These are phyloP conservation scores for Hanseniaspora sp. DNA, from an alignment of 1,139 yeast species.

Conservation along the genomic window DNA sequence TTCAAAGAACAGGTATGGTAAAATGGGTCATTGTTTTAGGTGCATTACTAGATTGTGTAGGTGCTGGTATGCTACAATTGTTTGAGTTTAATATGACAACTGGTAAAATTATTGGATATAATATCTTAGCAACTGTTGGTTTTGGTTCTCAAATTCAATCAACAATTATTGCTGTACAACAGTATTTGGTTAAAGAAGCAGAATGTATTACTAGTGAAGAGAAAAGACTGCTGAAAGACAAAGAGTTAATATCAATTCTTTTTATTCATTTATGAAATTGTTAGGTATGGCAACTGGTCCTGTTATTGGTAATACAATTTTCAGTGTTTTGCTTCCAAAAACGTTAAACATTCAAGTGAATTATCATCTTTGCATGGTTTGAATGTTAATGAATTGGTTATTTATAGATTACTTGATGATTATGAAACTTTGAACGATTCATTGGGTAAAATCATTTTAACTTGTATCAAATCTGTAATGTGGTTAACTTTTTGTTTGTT, in stretches of 20 bases:
- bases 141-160: not conserved
- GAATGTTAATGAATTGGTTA: not conserved
- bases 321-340: not conserved
- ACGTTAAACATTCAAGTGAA: not conserved
- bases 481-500: not conserved
- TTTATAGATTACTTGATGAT: constrained; percentile 1
- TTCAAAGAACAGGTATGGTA: constrained; percentile 38
- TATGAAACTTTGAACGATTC: not conserved
- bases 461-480: not conserved
- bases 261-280: constrained; percentile 1
- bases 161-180: not conserved
- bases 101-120: not conserved
- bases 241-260: not conserved
- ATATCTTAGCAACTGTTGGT: not conserved
- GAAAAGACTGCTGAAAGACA: not conserved
- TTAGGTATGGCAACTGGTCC: constrained; percentile 1
- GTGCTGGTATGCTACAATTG: constrained; percentile 23
- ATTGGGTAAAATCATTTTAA: not conserved
- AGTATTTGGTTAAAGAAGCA: not conserved
- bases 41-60: constrained; percentile 37
- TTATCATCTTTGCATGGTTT: not conserved
- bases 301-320: constrained; percentile 5
- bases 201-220: not conserved
- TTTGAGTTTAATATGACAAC: not conserved
- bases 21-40: constrained; percentile 41